Base-by-base conservation (phyloP, 2,329 filamentous ascomycete species). In the Colletotrichum musicola region DNA sequence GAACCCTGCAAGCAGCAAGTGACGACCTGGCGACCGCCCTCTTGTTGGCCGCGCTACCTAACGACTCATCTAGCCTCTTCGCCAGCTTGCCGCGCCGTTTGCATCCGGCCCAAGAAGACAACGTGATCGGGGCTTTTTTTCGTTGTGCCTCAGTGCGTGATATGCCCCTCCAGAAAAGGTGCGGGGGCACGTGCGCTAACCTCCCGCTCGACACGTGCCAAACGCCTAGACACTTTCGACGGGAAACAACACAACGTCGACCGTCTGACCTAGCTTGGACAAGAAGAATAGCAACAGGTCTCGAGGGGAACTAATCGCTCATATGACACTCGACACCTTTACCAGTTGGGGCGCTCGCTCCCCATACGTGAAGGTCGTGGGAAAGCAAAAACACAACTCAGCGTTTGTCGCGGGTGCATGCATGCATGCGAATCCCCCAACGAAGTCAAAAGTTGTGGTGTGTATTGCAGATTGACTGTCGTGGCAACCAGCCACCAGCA, bases 121-220 rank as follows among this genome's bases (percentile, higher is more conserved):
- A 20, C n/a, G 49, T 16, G 25, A 20, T 47, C 44, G n/a, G 42
- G 42, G 54, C n/a, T 42, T 44, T 57, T 47, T 47, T 47, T 42
- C 13, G 12, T n/a, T 20, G 25, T 13, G 30, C 47, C 20, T 16
- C 22, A 35, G 30, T 10, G 10, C 7, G 3, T 35, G 30, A 35
- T 7, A 10, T 35, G 22, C 22, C 47, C 42, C n/a, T 38, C 35
- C 18, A 44, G 3, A 20, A 20, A 40, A 42, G 27, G 22, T 16
- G 25, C 49, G 64, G 60, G 54, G 51, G 50, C 55, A 66, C 62
- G 62, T 66, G 61, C 61, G 16, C 38, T 42, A 51, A 50, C 44
- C 44, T 38, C 46, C n/a, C 46, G 18, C 46, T 25, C 14, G 46
- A 67, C 64, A 64, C 64, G 64, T 67, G 64, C 53, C 38, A 58